Percentiles rank a stretch among this genome's conserved stretches.
Evolutionary conservation across 2,329 filamentous ascomycete species (phyloP).

Genomic region (Harringtonia lauricola): DNA sequence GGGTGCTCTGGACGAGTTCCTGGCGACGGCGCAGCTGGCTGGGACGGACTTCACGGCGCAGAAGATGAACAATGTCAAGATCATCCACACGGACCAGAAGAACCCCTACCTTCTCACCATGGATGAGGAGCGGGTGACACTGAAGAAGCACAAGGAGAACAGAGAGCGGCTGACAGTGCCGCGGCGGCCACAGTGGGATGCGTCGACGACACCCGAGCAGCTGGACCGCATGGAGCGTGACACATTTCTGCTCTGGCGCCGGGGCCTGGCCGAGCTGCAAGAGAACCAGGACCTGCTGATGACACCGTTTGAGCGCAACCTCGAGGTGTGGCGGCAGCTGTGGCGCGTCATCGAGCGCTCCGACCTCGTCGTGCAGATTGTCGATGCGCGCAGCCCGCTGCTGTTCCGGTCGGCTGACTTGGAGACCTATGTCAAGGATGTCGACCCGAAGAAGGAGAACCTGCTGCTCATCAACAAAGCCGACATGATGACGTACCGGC

Average conservation of each 20-base stretch:
- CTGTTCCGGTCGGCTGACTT: slow-evolving; percentile 91
- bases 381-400: slow-evolving; percentile 89
- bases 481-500: slow-evolving; percentile 90
- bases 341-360: slow-evolving; percentile 98
- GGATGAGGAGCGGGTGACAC: slow-evolving; percentile 65
- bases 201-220: slow-evolving; percentile 70
- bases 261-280: slow-evolving; percentile 83
- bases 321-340: slow-evolving; percentile 95
- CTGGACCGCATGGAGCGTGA: slow-evolving; percentile 71
- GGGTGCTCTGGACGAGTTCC: slow-evolving; percentile 89
- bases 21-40: slow-evolving; percentile 91
- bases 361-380: slow-evolving; percentile 93
- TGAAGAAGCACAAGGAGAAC: slow-evolving; percentile 77
- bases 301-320: slow-evolving; percentile 94
- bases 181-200: slow-evolving; percentile 79
- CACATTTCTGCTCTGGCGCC: slow-evolving; percentile 75
- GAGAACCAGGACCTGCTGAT: slow-evolving; percentile 91
- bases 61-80: slow-evolving; percentile 98
- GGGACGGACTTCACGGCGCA: slow-evolving; percentile 97
- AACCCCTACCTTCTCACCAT: slow-evolving; percentile 88
- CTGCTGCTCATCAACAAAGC: slow-evolving; percentile 94
- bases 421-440: slow-evolving; percentile 87
- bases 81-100: slow-evolving; percentile 91
- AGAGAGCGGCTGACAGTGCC: slow-evolving; percentile 75
- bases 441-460: slow-evolving; percentile 81